Percentiles rank a stretch among this genome's conserved stretches.
Evolutionary conservation across 1,284 basidiomycete genomes (phyloP).

Genomic region (Blastosporella zonata): DNA sequence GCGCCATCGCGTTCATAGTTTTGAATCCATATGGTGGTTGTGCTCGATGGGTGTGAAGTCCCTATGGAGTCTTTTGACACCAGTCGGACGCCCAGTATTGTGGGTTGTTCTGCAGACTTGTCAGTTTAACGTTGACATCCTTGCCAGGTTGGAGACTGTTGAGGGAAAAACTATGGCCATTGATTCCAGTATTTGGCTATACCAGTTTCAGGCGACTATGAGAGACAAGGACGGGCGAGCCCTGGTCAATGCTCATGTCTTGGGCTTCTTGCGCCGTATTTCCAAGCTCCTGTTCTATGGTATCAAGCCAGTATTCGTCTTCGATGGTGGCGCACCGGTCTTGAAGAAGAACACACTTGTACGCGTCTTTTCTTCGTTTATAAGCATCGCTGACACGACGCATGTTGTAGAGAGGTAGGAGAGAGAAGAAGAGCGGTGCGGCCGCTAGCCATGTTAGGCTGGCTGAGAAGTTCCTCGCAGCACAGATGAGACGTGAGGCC

Average conservation of each 20-base stretch:
- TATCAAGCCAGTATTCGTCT: constrained; percentile 96
- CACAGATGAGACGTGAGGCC: constrained; percentile 91
- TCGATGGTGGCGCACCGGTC: constrained; percentile 90
- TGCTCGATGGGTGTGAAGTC: constrained; percentile 88
- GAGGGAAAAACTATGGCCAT: constrained; percentile 92
- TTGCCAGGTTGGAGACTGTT: constrained; percentile 78
- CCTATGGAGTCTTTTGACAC: constrained; percentile 87
- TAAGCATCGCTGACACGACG: constrained; percentile 2
- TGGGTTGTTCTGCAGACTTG: constrained; percentile 29
- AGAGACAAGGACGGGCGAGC: constrained; percentile 93
- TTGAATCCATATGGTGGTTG: constrained; percentile 11
- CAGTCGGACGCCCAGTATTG: constrained; percentile 88
- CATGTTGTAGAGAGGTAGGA: constrained; percentile 68
- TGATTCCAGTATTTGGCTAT: constrained; percentile 99
- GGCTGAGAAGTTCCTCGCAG: constrained; percentile 90
- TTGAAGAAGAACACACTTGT: constrained; percentile 89
- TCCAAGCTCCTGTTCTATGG: constrained; percentile 95
- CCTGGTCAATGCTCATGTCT: constrained; percentile 90
- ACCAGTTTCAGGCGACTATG: constrained; percentile 99
- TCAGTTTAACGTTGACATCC: constrained; percentile 9
- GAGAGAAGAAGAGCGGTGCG: constrained; percentile 85
- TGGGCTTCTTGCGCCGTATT: constrained; percentile 92
- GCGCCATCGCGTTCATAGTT: neutral
- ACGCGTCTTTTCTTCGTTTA: constrained; percentile 25
- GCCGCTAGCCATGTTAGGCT: constrained; percentile 79